These are phyloP conservation scores for Aspergillus baeticus DNA, from an alignment of 495 filamentous ascomycete genomes.

Conservation along the genomic window DNA sequence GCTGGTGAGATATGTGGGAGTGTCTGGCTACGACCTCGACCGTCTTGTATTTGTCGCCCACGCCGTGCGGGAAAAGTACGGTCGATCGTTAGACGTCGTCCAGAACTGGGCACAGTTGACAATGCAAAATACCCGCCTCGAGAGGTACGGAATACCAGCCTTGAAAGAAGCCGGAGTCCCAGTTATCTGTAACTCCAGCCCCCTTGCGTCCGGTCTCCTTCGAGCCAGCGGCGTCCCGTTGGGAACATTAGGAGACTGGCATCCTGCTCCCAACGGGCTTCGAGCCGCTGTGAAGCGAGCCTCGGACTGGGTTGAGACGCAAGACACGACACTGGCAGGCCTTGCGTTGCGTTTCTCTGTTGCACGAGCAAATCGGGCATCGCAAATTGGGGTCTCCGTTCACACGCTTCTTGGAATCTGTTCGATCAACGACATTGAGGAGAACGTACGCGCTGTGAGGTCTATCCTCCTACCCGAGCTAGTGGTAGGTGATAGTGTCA, in stretches of 20 bases:
- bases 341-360: too few relatives aligned
- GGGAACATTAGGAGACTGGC: constrained; percentile 71
- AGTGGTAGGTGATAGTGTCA: too few relatives aligned
- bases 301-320: constrained; percentile 50
- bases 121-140: constrained; percentile 70
- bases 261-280: constrained; percentile 69
- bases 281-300: constrained; percentile 50
- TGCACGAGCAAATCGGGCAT: constrained; percentile 28
- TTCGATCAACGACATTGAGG: constrained; percentile 6
- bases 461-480: neutral
- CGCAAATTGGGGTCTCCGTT: neutral
- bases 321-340: constrained; percentile 63
- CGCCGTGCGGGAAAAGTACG: constrained; percentile 56
- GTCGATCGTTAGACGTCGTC: constrained; percentile 77
- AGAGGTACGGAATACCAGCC: constrained; percentile 46
- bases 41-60: too few relatives aligned
- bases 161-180: constrained; percentile 66
- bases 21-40: constrained; percentile 26
- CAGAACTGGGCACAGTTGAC: constrained; percentile 84
- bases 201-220: constrained; percentile 9
- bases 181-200: constrained; percentile 45
- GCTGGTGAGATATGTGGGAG: constrained; percentile 34
- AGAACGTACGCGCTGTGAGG: constrained; percentile 6
- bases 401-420: constrained; percentile 13
- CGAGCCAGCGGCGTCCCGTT: constrained; percentile 67